phyloP scores from a whole-genome alignment of 495 filamentous ascomycete species.

The Xylaria nigripes region DNA sequence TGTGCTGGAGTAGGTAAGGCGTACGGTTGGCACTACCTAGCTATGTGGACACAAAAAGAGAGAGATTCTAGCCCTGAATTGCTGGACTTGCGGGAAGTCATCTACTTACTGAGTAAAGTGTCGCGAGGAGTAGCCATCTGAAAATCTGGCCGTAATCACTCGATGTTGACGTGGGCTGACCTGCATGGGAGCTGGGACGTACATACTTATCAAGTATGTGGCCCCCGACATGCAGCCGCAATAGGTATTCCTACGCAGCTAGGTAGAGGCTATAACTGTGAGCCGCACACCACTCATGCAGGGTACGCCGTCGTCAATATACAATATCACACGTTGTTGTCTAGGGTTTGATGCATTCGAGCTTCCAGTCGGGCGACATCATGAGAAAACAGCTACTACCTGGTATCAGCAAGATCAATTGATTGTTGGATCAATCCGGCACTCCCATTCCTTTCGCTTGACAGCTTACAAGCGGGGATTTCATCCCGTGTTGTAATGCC shows the following conservation, averaged over 20 bases:
- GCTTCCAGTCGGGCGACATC: neutral
- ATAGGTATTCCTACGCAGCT: neutral
- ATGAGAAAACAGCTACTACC: neutral
- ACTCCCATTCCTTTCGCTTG: neutral
- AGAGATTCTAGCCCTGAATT: conserved; percentile 1
- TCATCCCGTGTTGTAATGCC: too few relatives aligned
- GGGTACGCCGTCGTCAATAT: neutral
- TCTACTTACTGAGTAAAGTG: neutral
- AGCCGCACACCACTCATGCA: conserved; percentile 3
- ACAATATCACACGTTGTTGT: neutral
- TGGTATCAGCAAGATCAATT: neutral
- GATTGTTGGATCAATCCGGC: neutral
- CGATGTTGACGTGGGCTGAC: conserved; percentile 9
- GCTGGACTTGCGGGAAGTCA: neutral
- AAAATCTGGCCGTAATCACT: conserved; percentile 3
- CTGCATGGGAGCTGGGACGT: conserved; percentile 5
- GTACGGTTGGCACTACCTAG: neutral
- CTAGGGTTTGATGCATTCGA: neutral
- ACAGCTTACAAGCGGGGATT: neutral
- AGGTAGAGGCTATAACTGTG: neutral
- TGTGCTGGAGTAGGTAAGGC: neutral
- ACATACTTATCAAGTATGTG: conserved; percentile 7
- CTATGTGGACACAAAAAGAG: neutral
- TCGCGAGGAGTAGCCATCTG: conserved; percentile 2
- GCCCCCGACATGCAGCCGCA: conserved; percentile 2